Evolutionary conservation across 2,329 filamentous ascomycete species (phyloP).

Genomic region (Cladobotryum protrusum): DNA sequence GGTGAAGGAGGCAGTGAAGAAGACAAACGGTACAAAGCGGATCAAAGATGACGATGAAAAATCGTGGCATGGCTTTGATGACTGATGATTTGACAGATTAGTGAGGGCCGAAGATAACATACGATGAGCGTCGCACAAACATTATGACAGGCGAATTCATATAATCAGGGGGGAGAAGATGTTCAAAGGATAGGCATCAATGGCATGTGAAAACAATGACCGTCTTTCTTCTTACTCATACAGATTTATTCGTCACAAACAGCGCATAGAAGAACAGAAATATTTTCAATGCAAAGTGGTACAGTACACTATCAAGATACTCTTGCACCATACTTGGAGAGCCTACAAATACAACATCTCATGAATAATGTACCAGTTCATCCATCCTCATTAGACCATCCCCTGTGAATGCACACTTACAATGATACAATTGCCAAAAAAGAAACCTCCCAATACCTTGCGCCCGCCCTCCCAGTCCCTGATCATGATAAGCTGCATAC

Average conservation of each 20-base stretch:
- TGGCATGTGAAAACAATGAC: not conserved
- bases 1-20: conserved; percentile 9
- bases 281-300: too few species aligned
- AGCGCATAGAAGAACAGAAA: too few species aligned
- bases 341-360: not conserved
- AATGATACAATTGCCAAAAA: too few species aligned
- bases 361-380: not conserved
- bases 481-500: too few species aligned
- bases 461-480: too few species aligned
- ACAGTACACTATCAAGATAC: too few species aligned
- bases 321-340: not conserved
- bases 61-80: conserved; percentile 38
- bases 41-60: conserved; percentile 33
- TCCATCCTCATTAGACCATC: not conserved
- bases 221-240: not conserved
- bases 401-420: not conserved
- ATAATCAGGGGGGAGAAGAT: not conserved
- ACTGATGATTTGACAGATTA: conserved; percentile 20
- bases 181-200: not conserved
- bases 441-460: too few species aligned
- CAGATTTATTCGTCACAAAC: too few species aligned
- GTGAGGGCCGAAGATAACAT: too few species aligned
- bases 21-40: conserved; percentile 4
- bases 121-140: too few species aligned
- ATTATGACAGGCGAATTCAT: too few species aligned